Base-by-base conservation (phyloP, 495 filamentous ascomycete species). In the Aspergillus carlsbadensis region DNA sequence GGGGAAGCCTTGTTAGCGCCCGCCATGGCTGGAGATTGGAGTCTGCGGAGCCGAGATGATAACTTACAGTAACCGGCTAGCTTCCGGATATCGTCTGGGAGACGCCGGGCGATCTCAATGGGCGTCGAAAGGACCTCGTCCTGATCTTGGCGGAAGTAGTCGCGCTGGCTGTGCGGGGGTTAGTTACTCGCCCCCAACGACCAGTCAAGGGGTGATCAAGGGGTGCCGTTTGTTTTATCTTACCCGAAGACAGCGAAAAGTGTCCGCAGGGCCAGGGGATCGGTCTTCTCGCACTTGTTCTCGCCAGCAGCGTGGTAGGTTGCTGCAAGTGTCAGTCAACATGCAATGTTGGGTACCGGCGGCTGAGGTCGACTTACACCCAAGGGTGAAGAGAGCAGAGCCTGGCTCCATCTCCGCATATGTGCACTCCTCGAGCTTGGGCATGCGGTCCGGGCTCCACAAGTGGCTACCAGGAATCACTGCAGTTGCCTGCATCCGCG, bases 131-230 rank as follows among this genome's bases (percentile, higher is more conserved):
- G 45, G 31, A 49, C 45, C 11, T 49, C 45, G 13, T 49, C 31
- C 20, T 49, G 45, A 31, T 49, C 45, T 22, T 49, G 45, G 31
- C 45, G 45, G 45, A 36, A 49, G 45, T 49, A 49, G 31, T 49
- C 45, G 10, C 45, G 45, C 35, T 49, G 45, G 2, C 45, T 49
- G 22, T 35, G 26, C 26, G 26, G 26, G 8, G 26, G 26, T 29
- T 3, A 29, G 26, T 8, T 4, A 29, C 3, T 29, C 8, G 26
- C 8, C 26, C 26, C 26, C 26, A 29, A 8, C 26, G 8, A 8
- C 26, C 8, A 4, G 26, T 5, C 6, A 24, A 21, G 17, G 39
- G 39, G 15, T 17, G 3, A n/a, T 13, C 18, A n/a, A 2, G 10
- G 26, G 8, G 3, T 3, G 26, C 3, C 8, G 26, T 29, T 29